phyloP scores from a whole-genome alignment of 768 basidiomycete species.

The Termitomyces sp. region DNA sequence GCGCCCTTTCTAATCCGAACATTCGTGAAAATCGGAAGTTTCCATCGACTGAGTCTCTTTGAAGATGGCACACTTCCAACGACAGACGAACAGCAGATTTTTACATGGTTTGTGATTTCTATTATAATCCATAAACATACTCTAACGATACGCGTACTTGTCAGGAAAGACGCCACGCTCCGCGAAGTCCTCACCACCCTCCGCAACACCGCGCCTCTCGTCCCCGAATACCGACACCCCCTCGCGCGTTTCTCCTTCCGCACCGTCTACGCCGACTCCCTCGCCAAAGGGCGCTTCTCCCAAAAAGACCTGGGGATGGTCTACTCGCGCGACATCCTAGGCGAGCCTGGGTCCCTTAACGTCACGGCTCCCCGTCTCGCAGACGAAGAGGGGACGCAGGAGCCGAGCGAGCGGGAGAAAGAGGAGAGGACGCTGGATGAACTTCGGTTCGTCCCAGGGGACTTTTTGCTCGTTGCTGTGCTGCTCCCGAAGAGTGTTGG shows the following conservation, averaged over 20 bases:
- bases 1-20: slow-evolving; percentile 79
- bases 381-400: slow-evolving; percentile 34
- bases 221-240: slow-evolving; percentile 75
- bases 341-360: slow-evolving; percentile 66
- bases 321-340: slow-evolving; percentile 81
- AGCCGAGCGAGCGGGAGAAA: slow-evolving; percentile 44
- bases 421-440: slow-evolving; percentile 77
- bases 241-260: slow-evolving; percentile 81
- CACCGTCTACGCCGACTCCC: slow-evolving; percentile 72
- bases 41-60: slow-evolving; percentile 71
- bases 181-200: slow-evolving; percentile 77
- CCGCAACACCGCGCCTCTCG: slow-evolving; percentile 64
- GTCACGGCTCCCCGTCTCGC: slow-evolving; percentile 57
- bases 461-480: slow-evolving; percentile 74
- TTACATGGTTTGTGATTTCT: slow-evolving; percentile 57
- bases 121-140: neutral
- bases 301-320: slow-evolving; percentile 81
- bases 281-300: slow-evolving; percentile 65
- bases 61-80: slow-evolving; percentile 76
- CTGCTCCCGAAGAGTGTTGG: slow-evolving; percentile 66
- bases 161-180: slow-evolving; percentile 80
- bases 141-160: neutral
- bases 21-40: slow-evolving; percentile 78
- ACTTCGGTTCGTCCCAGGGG: slow-evolving; percentile 76
- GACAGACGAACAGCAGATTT: slow-evolving; percentile 80